A percentile compares a stretch with the other conserved stretches of the same genome.
Evolutionary conservation across 257 asterid species (phyloP).

Genomic region (Plantago major): DNA sequence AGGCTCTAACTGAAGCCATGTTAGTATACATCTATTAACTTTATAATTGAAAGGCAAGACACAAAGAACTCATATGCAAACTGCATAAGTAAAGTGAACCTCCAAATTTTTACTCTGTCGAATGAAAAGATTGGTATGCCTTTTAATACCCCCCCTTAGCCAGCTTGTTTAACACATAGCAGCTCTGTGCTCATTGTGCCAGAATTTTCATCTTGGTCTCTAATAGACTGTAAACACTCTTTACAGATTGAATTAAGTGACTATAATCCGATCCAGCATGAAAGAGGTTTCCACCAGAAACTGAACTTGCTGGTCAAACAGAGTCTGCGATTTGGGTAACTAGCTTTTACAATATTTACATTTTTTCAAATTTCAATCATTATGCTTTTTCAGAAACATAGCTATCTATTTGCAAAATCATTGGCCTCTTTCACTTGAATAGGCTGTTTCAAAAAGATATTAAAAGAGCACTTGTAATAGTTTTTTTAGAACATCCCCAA

Average conservation of each 20-base stretch:
- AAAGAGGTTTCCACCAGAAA: slow-evolving; percentile 84
- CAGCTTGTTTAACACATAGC: slow-evolving; percentile 2
- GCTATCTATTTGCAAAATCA: background rate
- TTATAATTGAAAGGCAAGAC: background rate
- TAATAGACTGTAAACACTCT: slow-evolving; percentile 22
- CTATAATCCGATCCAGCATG: slow-evolving; percentile 74
- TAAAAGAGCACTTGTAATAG: background rate
- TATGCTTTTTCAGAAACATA: background rate
- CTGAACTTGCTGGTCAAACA: slow-evolving; percentile 81
- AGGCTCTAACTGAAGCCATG: slow-evolving; percentile 6
- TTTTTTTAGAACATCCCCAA: too few species aligned
- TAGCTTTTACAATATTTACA: slow-evolving; percentile 11
- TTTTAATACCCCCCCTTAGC: background rate
- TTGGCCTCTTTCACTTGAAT: background rate
- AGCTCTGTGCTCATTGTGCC: slow-evolving; percentile 12
- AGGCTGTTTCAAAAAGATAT: background rate
- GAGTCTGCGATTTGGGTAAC: slow-evolving; percentile 86
- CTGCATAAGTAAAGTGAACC: background rate
- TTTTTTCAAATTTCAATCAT: background rate
- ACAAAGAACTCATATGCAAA: too few species aligned
- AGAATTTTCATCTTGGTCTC: slow-evolving; percentile 7
- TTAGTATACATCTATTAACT: background rate
- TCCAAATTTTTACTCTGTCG: background rate
- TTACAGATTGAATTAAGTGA: slow-evolving; percentile 69
- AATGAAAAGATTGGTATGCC: slow-evolving; percentile 1